Conservation (phyloP, 306 rosid genomes). For the Vigna hirtella region DNA sequence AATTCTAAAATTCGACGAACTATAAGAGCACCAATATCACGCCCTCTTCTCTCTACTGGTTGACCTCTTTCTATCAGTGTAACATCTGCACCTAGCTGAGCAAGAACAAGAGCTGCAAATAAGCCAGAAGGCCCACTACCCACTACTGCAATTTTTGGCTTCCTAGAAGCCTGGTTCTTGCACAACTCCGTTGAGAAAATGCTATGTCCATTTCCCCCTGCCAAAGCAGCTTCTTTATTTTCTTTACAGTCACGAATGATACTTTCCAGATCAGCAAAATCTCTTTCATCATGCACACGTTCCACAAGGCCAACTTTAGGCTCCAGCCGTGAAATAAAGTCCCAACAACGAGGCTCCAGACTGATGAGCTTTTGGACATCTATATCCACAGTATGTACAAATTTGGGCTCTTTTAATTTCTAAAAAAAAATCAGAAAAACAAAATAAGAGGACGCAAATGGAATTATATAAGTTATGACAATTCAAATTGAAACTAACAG, state of each 20-base stretch:
- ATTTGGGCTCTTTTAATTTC: slow-evolving; percentile 89
- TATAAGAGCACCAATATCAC: slow-evolving; percentile 87
- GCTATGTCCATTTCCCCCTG: slow-evolving; percentile 48
- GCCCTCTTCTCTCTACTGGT: slow-evolving; percentile 94
- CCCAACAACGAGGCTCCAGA: slow-evolving; percentile 84
- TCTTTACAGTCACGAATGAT: slow-evolving; percentile 60
- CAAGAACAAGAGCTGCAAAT: slow-evolving; percentile 89
- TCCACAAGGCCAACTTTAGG: slow-evolving; percentile 88
- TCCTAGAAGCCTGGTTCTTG: slow-evolving; percentile 42
- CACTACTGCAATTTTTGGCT: slow-evolving; percentile 82
- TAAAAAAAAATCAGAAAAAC: slow-evolving; percentile 48
- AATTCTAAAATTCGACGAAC: slow-evolving; percentile 72
- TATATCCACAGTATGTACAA: slow-evolving; percentile 90
- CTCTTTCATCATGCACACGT: slow-evolving; percentile 54
- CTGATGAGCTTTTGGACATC: slow-evolving; percentile 76
- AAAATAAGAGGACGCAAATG: slow-evolving; percentile 34
- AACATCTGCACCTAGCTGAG: slow-evolving; percentile 91
- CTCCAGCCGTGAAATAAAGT: slow-evolving; percentile 80
- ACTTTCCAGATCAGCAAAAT: slow-evolving; percentile 64
- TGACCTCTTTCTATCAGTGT: slow-evolving; percentile 98
- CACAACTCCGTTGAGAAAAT: slow-evolving; percentile 45
- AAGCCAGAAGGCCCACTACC: slow-evolving; percentile 98
- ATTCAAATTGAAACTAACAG: slow-evolving; percentile 15
- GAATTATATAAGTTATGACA: background rate
- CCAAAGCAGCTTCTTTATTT: slow-evolving; percentile 35